phyloP scores from a whole-genome alignment of 2,329 filamentous ascomycete species.

The Graphilbum fragrans region DNA sequence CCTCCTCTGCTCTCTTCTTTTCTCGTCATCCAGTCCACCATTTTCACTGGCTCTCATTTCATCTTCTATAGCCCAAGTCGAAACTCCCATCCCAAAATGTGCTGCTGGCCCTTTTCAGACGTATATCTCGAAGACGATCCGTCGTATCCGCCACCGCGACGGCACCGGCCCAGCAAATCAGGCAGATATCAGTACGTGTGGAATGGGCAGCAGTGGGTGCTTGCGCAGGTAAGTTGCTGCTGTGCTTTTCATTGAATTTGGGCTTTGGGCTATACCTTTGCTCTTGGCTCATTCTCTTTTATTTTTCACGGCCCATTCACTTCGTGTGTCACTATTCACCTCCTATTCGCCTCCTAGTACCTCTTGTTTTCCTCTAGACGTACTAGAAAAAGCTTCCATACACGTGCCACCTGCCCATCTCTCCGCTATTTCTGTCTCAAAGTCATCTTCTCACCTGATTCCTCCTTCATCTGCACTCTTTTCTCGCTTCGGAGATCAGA shows the following conservation, averaged over 20 bases:
- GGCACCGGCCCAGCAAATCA: neutral
- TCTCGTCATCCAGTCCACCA: no score
- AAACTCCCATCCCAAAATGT: conserved; percentile 24
- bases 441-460: neutral
- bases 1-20: no score
- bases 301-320: neutral
- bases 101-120: conserved; percentile 30
- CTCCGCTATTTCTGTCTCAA: neutral
- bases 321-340: neutral
- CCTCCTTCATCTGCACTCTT: neutral
- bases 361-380: neutral
- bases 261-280: neutral
- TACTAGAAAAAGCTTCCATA: no score
- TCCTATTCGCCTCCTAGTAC: neutral
- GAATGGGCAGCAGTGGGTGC: conserved; percentile 22
- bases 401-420: no score
- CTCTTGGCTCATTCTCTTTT: neutral
- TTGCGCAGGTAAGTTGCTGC: conserved; percentile 18
- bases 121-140: conserved; percentile 13
- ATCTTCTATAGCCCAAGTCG: no score
- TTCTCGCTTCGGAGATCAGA: neutral
- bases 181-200: conserved; percentile 26
- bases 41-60: no score
- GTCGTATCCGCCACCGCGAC: conserved; percentile 19
- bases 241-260: neutral